Conservation (phyloP, 495 filamentous ascomycete genomes). For the Aspergillus conjunctus region DNA sequence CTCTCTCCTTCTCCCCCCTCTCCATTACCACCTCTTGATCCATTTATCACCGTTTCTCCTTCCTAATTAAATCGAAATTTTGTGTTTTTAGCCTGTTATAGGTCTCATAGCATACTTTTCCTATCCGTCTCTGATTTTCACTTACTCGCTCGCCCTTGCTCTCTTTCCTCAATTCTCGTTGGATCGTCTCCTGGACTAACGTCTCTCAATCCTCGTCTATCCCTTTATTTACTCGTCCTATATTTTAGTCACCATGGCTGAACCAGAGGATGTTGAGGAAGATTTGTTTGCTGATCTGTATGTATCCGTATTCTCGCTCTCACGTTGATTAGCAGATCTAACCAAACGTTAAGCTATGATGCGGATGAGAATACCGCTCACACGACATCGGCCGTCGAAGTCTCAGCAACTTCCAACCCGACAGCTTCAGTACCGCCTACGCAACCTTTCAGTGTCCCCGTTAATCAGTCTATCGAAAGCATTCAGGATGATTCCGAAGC, state of each 20-base stretch:
- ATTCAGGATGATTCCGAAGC: constrained; percentile 47
- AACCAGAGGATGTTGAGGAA: constrained; percentile 89
- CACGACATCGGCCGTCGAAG: constrained; percentile 37
- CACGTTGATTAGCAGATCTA: background rate
- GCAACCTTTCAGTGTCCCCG: constrained; percentile 29
- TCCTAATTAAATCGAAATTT: background rate
- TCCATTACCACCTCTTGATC: constrained; percentile 1
- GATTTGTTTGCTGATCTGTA: constrained; percentile 99
- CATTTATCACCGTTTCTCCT: background rate
- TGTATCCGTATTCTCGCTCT: constrained; percentile 31
- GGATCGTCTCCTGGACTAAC: background rate
- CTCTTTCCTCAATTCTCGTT: background rate
- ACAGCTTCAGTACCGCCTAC: constrained; percentile 25
- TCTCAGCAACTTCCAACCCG: constrained; percentile 34
- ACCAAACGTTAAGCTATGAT: constrained; percentile 68
- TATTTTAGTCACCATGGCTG: constrained; percentile 62
- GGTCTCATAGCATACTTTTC: constrained; percentile 1
- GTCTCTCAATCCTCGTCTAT: background rate
- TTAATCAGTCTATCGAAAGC: constrained; percentile 33
- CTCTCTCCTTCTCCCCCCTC: background rate
- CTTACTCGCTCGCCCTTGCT: background rate
- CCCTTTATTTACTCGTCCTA: constrained; percentile 1
- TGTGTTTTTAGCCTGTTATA: background rate
- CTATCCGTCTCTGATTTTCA: background rate
- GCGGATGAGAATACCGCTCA: constrained; percentile 68